These are phyloP conservation scores for Cochlearia excelsa DNA, from an alignment of 345 rosid genomes.

Conservation along the genomic window DNA sequence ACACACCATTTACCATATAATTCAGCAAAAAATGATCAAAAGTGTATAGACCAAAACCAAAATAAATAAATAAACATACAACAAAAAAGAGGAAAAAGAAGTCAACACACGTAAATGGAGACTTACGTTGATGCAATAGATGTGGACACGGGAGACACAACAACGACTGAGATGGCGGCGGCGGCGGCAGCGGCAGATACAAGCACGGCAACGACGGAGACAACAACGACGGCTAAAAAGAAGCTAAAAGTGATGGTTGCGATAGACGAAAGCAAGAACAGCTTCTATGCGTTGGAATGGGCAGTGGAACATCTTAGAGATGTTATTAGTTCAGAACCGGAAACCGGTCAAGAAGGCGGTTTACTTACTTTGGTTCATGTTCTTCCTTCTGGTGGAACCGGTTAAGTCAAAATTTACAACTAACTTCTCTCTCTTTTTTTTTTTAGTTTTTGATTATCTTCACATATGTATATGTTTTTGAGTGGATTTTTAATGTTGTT, in stretches of 20 bases:
- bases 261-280: conserved; percentile 59
- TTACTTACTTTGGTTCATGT: conserved; percentile 53
- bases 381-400: conserved; percentile 61
- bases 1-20: no score
- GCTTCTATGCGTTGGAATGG: conserved; percentile 67
- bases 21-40: no score
- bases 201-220: not conserved
- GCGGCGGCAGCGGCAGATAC: not conserved
- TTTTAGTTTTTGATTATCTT: not conserved
- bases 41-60: no score
- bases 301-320: conserved; percentile 42
- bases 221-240: conserved; percentile 22
- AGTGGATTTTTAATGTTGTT: not conserved
- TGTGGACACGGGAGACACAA: conserved; percentile 15
- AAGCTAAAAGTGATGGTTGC: conserved; percentile 56
- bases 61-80: no score
- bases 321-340: conserved; percentile 21
- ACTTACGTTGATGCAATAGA: conserved; percentile 26
- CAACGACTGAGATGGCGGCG: not conserved
- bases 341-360: conserved; percentile 31
- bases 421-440: not conserved
- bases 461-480: not conserved
- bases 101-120: conserved; percentile 18
- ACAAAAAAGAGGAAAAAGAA: not conserved
- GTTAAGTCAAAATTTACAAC: conserved; percentile 11